These are phyloP conservation scores for Trypanosoma avium DNA, from an alignment of 208 protist genomes.

Conservation along the genomic window DNA sequence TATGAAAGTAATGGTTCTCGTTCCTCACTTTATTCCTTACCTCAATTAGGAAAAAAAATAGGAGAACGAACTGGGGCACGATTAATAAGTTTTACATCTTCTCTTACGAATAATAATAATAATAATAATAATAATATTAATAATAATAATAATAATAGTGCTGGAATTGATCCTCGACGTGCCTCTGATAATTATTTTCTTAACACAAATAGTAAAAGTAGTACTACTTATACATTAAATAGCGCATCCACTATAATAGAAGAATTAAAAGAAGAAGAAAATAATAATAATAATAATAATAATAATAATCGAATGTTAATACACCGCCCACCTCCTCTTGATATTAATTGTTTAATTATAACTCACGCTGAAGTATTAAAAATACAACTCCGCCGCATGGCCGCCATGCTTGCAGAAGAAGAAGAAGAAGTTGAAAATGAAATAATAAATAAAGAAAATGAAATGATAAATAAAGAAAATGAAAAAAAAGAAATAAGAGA, in stretches of 20 bases:
- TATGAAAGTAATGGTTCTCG: not conserved
- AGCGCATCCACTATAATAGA: too few species aligned
- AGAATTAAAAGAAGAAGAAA: not conserved
- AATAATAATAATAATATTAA: not conserved
- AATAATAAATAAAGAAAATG: not conserved
- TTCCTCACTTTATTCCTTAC: not conserved
- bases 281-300: not conserved
- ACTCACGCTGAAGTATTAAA: not conserved
- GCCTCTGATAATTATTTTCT: too few species aligned
- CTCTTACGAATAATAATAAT: not conserved
- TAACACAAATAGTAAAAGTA: too few species aligned
- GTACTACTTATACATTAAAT: too few species aligned
- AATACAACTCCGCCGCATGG: not conserved
- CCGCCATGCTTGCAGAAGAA: not conserved
- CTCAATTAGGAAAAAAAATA: not conserved
- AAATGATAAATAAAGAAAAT: not conserved
- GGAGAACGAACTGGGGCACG: not conserved
- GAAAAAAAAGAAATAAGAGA: slow-evolving; percentile 33
- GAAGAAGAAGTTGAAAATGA: not conserved
- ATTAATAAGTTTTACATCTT: not conserved
- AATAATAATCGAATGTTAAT: too few species aligned
- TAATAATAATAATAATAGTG: not conserved
- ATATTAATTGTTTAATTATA: not conserved
- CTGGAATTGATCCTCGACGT: not conserved
- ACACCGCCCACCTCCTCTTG: slow-evolving; percentile 3